A percentile compares a stretch with the other conserved stretches of the same genome.
These are phyloP conservation scores for Kodamaea alishanica DNA, from an alignment of 1,139 yeast species.

Conservation along the genomic window DNA sequence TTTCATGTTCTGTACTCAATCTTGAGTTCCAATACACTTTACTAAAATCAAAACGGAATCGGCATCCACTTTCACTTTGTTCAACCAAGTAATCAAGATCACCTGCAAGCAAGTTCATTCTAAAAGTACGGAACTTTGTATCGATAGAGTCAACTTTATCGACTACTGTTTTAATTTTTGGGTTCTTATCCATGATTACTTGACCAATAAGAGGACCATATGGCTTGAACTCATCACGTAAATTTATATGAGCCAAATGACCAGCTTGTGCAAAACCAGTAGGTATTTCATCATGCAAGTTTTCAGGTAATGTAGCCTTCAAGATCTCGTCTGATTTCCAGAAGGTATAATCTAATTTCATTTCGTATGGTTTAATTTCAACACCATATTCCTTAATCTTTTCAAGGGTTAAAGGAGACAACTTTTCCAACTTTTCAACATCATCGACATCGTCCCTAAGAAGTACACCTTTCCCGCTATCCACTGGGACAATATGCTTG, in stretches of 20 bases:
- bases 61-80: conserved; percentile 85
- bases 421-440: conserved; percentile 33
- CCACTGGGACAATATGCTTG: conserved; percentile 58
- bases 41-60: conserved; percentile 81
- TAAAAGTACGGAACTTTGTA: conserved; percentile 84
- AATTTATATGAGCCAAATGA: conserved; percentile 89
- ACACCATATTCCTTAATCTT: conserved; percentile 48
- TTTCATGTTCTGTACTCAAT: conserved; percentile 87
- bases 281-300: conserved; percentile 70
- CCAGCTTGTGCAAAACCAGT: conserved; percentile 93
- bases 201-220: conserved; percentile 81
- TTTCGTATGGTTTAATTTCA: conserved; percentile 48
- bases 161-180: conserved; percentile 82
- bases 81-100: conserved; percentile 68
- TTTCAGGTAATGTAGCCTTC: conserved; percentile 70
- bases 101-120: conserved; percentile 93
- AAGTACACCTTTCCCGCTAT: conserved; percentile 57
- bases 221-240: conserved; percentile 82
- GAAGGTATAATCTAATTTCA: conserved; percentile 64
- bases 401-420: conserved; percentile 42
- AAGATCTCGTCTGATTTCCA: conserved; percentile 91
- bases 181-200: conserved; percentile 83
- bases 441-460: conserved; percentile 50
- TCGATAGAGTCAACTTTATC: conserved; percentile 87
- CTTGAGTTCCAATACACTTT: conserved; percentile 98